Percentiles rank a stretch among this genome's conserved stretches.
phyloP scores from a whole-genome alignment of 768 basidiomycete genomes.

The Tricholoma hemisulphureum region DNA sequence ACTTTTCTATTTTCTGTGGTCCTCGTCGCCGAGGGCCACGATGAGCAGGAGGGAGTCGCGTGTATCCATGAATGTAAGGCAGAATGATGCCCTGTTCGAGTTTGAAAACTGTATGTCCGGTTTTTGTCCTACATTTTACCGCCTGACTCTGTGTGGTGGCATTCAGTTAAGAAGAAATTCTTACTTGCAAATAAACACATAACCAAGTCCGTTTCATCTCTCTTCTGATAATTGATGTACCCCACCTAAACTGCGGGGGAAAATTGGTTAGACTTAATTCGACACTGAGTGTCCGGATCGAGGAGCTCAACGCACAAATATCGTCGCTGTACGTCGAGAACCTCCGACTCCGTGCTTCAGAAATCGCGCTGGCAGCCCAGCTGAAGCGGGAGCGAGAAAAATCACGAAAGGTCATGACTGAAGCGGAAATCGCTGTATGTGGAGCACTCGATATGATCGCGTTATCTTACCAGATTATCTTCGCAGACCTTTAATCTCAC shows the following conservation, averaged over 20 bases:
- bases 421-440: constrained; percentile 72
- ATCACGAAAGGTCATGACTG: constrained; percentile 65
- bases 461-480: constrained; percentile 10
- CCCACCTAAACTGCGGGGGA: background rate
- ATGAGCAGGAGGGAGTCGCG: constrained; percentile 63
- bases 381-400: constrained; percentile 81
- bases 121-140: constrained; percentile 11
- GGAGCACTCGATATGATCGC: constrained; percentile 3
- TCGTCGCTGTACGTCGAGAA: constrained; percentile 82
- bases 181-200: constrained; percentile 89
- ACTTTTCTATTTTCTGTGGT: constrained; percentile 12
- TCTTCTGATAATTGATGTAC: background rate
- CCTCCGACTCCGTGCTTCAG: constrained; percentile 74
- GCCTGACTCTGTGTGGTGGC: constrained; percentile 34
- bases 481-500: constrained; percentile 56
- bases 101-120: constrained; percentile 78
- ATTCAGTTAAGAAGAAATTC: constrained; percentile 87
- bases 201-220: constrained; percentile 61
- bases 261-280: constrained; percentile 66
- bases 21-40: constrained; percentile 32
- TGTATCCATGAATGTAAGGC: constrained; percentile 61
- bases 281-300: constrained; percentile 78
- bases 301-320: constrained; percentile 82
- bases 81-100: constrained; percentile 79
- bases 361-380: constrained; percentile 72